phyloP scores from a whole-genome alignment of 2,329 filamentous ascomycete genomes.

The Alternaria incomplexa region DNA sequence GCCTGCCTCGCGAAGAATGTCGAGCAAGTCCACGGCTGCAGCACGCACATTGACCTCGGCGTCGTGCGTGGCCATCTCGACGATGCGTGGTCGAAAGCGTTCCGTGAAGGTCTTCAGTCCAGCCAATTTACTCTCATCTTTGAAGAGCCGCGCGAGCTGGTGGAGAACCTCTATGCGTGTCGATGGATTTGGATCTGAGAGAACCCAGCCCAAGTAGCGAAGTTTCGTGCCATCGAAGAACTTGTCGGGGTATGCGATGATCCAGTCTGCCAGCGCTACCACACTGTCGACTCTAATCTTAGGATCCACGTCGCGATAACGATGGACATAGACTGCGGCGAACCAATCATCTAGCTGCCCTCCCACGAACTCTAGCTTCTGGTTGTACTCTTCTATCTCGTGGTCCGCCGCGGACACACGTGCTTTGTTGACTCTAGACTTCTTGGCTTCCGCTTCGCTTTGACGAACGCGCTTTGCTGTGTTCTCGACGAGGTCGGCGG shows the following conservation, averaged over 20 bases:
- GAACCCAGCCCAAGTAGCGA: constrained; percentile 92
- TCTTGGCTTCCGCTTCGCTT: constrained; percentile 76
- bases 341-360: constrained; percentile 83
- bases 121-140: constrained; percentile 76
- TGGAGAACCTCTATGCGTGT: constrained; percentile 86
- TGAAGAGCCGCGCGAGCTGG: constrained; percentile 81
- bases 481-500: constrained; percentile 71
- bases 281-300: constrained; percentile 89
- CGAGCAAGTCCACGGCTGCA: constrained; percentile 79
- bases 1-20: constrained; percentile 80
- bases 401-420: constrained; percentile 76
- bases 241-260: constrained; percentile 78
- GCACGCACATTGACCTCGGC: constrained; percentile 81
- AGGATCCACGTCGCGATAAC: constrained; percentile 92
- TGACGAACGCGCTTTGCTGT: constrained; percentile 80
- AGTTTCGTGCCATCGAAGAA: constrained; percentile 93
- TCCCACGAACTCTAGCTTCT: constrained; percentile 72
- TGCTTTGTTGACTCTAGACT: constrained; percentile 76
- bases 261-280: constrained; percentile 86
- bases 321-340: constrained; percentile 90
- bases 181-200: constrained; percentile 78
- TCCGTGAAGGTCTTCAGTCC: constrained; percentile 90
- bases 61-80: constrained; percentile 92
- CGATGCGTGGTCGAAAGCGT: constrained; percentile 81
- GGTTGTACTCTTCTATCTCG: constrained; percentile 72